Evolutionary conservation across 306 rosid species (phyloP), one percentile per base, ranked within the genome.

Genomic region (Carpinus viminea): DNA sequence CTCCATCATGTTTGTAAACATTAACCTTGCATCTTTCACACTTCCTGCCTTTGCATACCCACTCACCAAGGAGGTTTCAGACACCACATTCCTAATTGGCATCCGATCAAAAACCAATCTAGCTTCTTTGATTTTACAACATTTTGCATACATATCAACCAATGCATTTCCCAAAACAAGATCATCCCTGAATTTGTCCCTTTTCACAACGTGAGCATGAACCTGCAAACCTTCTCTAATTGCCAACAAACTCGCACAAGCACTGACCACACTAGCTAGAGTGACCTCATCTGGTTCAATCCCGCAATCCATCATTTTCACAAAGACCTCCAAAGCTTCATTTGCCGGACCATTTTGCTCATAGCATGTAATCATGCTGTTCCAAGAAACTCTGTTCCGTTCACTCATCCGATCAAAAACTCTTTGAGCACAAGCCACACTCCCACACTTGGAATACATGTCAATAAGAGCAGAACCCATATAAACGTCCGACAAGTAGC

Each of bases 61-160:
- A 81, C 86, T 81, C 46, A 88, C 85, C 91, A 88, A 79, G 64
- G 89, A 86, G 51, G 91, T 88, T 83, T 88, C 89, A 60, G 89
- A 85, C 75, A 88, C 88, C 64, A 88, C 88, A 79, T 86, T 76
- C 80, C 86, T 85, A 31, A 70, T 15, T 0, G 89, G 86, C 91
- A 88, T 88, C 74, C 87, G 79, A 81, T 88, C 86, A 28, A 88
- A 88, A 79, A 88, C 86, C 50, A 72, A 51, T 16, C 86, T 79
- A 60, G 91, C 91, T 78, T 85, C 83, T 9, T 79, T 78, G 41
- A 88, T 79, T 83, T 84, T 83, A 56, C 70, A 73, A 76, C 89
- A 85, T 75, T 88, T 88, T 74, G 91, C 88, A 79, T 88, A 88
- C 91, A 88, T 83, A 74, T 88, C 91, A 79, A 88, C 91, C 78